phyloP scores from a whole-genome alignment of 495 filamentous ascomycete species.

The Aspergillus olivimuriae region DNA sequence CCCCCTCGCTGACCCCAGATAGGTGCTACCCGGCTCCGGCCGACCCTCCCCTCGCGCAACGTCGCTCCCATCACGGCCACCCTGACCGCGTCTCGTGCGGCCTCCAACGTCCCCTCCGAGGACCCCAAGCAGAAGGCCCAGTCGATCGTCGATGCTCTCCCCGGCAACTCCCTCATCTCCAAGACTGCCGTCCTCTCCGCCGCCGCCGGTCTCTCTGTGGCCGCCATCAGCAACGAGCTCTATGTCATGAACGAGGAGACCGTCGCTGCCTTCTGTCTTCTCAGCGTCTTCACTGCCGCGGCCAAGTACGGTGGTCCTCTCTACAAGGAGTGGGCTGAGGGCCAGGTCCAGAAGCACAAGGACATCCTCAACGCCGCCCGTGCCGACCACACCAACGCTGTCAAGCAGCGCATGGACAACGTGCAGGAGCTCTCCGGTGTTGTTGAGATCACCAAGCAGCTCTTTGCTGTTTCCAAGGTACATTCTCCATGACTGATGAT shows the following conservation, averaged over 20 bases:
- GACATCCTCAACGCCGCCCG: slow-evolving; percentile 88
- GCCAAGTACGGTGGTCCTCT: slow-evolving; percentile 87
- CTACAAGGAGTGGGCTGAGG: slow-evolving; percentile 88
- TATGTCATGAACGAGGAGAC: slow-evolving; percentile 99
- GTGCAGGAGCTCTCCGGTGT: slow-evolving; percentile 90
- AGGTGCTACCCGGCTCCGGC: slow-evolving; percentile 90
- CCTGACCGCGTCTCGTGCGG: slow-evolving; percentile 57
- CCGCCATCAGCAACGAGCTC: slow-evolving; percentile 98
- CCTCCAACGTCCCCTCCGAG: slow-evolving; percentile 70
- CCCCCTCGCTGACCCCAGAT: slow-evolving; percentile 22
- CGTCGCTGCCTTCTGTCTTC: slow-evolving; percentile 79
- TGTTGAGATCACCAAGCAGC: slow-evolving; percentile 89
- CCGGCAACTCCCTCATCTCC: slow-evolving; percentile 76
- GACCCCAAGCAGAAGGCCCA: slow-evolving; percentile 93
- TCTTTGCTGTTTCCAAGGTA: slow-evolving; percentile 98
- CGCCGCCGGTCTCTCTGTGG: slow-evolving; percentile 80
- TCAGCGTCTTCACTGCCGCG: slow-evolving; percentile 83
- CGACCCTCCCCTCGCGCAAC: slow-evolving; percentile 59
- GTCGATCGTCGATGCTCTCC: slow-evolving; percentile 85
- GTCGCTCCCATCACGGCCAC: slow-evolving; percentile 63
- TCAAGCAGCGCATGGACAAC: slow-evolving; percentile 85
- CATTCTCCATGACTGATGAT: too few relatives aligned
- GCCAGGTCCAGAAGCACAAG: slow-evolving; percentile 80
- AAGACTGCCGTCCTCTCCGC: slow-evolving; percentile 96
- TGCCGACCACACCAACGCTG: slow-evolving; percentile 89